phyloP scores from a whole-genome alignment of 495 filamentous ascomycete species.

The Aspergillus cristatus region DNA sequence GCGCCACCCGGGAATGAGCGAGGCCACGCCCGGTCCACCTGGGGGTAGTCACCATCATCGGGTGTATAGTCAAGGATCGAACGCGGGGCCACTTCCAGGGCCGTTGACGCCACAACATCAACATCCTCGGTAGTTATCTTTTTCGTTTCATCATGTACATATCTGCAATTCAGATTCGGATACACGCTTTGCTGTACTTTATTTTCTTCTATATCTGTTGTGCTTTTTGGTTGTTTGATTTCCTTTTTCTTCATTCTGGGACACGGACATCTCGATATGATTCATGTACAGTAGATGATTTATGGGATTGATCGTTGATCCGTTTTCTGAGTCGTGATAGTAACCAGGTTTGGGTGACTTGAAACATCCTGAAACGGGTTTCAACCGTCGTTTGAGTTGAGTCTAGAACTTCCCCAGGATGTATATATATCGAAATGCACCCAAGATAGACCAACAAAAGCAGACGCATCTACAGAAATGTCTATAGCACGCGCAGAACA shows the following conservation, averaged over 20 bases:
- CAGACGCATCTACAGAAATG: too few species aligned
- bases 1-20: conserved; percentile 20
- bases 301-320: too few species aligned
- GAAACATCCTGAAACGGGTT: too few species aligned
- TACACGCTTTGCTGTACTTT: background rate
- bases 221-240: too few species aligned
- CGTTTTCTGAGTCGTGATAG: too few species aligned
- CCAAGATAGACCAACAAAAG: too few species aligned
- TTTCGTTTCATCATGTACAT: background rate
- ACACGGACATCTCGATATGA: conserved; percentile 9
- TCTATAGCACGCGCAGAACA: too few species aligned
- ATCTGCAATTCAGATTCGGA: background rate
- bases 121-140: conserved; percentile 19
- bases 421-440: too few species aligned
- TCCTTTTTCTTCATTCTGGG: too few species aligned
- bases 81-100: conserved; percentile 19
- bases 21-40: conserved; percentile 13
- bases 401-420: too few species aligned
- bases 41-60: conserved; percentile 22
- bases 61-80: conserved; percentile 34
- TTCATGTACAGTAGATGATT: conserved; percentile 16
- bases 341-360: too few species aligned
- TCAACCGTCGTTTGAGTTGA: too few species aligned
- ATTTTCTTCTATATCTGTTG: background rate
- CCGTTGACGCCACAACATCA: conserved; percentile 22